phyloP scores from a whole-genome alignment of 2,329 filamentous ascomycete species.

The Alternaria postmessia region DNA sequence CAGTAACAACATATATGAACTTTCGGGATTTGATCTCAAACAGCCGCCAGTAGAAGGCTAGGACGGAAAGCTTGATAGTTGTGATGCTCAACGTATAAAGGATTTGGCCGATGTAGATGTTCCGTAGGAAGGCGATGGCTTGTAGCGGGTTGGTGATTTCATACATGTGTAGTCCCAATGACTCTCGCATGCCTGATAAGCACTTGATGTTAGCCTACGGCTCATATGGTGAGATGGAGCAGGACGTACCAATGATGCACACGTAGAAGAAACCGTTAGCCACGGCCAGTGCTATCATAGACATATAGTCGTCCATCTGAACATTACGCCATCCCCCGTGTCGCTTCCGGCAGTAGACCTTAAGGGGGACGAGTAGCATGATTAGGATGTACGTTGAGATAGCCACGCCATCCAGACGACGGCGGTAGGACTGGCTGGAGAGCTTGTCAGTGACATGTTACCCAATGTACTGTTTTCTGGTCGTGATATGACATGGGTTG shows the following conservation, averaged over 20 bases:
- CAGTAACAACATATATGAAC: constrained; percentile 19
- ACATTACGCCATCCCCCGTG: constrained; percentile 33
- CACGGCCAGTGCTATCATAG: constrained; percentile 23
- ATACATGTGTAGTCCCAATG: constrained; percentile 23
- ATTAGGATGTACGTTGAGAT: constrained; percentile 31
- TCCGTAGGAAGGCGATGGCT: constrained; percentile 24
- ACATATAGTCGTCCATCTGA: constrained; percentile 28
- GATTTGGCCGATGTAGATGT: constrained; percentile 29
- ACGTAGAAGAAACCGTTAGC: constrained; percentile 31
- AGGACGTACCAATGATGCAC: constrained; percentile 29
- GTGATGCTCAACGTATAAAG: constrained; percentile 28
- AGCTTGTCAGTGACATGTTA: not conserved
- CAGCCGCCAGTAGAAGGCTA: constrained; percentile 39
- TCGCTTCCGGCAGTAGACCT: constrained; percentile 31
- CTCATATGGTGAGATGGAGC: not conserved
- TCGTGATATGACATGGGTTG: constrained; percentile 6
- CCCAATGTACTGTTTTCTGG: constrained; percentile 3
- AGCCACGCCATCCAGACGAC: constrained; percentile 31
- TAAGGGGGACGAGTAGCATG: constrained; percentile 35
- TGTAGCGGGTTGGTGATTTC: constrained; percentile 12
- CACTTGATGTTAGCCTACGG: not conserved
- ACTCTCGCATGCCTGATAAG: constrained; percentile 24
- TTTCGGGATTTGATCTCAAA: constrained; percentile 28
- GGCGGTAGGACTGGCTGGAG: constrained; percentile 18
- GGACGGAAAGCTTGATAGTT: constrained; percentile 33